phyloP scores from a whole-genome alignment of 495 filamentous ascomycete genomes.

The Penicillium argentinense region DNA sequence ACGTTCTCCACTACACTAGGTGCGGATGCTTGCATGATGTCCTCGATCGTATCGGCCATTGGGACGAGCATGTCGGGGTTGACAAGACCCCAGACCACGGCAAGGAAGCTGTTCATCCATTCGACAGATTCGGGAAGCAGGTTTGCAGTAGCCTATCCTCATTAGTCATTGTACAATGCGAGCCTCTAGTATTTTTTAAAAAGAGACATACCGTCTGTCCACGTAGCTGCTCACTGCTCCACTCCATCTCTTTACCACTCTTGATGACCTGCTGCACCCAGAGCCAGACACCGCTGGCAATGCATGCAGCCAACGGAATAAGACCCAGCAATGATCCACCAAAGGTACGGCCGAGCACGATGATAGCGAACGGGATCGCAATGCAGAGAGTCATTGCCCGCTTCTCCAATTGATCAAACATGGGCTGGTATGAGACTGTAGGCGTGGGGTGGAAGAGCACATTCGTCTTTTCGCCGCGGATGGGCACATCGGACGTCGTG shows the following conservation, averaged over 20 bases:
- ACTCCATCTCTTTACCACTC: slow-evolving; percentile 81
- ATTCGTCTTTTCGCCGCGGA: slow-evolving; percentile 94
- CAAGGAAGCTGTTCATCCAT: slow-evolving; percentile 89
- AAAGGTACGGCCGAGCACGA: slow-evolving; percentile 76
- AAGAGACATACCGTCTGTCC: slow-evolving; percentile 66
- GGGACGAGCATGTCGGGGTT: slow-evolving; percentile 90
- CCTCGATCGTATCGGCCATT: slow-evolving; percentile 73
- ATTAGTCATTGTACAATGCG: slow-evolving; percentile 25
- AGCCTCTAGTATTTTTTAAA: too few relatives aligned
- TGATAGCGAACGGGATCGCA: slow-evolving; percentile 66
- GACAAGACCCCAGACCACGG: slow-evolving; percentile 81
- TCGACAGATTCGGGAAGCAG: slow-evolving; percentile 90
- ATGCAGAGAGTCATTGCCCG: slow-evolving; percentile 65
- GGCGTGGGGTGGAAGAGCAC: slow-evolving; percentile 95
- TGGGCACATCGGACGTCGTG: slow-evolving; percentile 87
- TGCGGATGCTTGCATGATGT: slow-evolving; percentile 95
- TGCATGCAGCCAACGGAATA: slow-evolving; percentile 65
- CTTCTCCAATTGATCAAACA: slow-evolving; percentile 74
- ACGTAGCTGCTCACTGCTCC: slow-evolving; percentile 80
- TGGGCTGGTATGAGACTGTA: slow-evolving; percentile 79
- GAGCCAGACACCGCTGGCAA: slow-evolving; percentile 74
- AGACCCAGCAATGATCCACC: slow-evolving; percentile 75
- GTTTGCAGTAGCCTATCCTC: slow-evolving; percentile 67
- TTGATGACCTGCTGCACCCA: slow-evolving; percentile 86
- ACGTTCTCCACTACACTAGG: slow-evolving; percentile 91